Evolutionary conservation across 192 early-diverging fungal species (phyloP), one percentile per base, ranked within the genome.

Genomic region (Podila verticillata): DNA sequence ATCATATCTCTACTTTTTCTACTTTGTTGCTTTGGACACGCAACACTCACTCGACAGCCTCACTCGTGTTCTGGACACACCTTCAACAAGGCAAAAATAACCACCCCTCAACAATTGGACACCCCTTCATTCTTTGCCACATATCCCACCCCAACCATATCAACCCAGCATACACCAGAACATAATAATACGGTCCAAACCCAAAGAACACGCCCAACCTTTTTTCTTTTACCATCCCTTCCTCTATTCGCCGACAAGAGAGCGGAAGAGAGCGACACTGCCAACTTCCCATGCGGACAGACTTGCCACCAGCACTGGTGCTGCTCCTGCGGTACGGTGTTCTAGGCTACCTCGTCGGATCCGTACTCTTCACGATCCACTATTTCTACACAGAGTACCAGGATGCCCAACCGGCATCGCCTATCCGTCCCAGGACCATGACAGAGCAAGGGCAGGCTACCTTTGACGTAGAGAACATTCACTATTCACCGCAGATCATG

Each of bases 391-490:
- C 44, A 7, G 59, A 72, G 35, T 80, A 80, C 66, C 48, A 64
- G 47, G 65, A 63, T 19, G 62, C 66, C 24, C 69, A 68, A 29
- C 65, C 70, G 8, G 5, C 12, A 1, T 39, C 61, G 7, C 5
- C 30, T 2, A 35, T 80, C 44, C 66, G 63, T 9, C 68, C 75
- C 29, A 70, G 35, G 64, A 57, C 63, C 10, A 61, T 79, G 65
- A 71, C 75, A 7, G 75, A 79, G 32, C 75, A 63, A 62, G 75
- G 68, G 0, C 64, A 71, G 58, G 67, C 62, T 7, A 77, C 74
- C 3, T 77, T 77, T 44, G 74, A 77, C 26, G 74, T 77, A n/a
- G 74, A 77, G 12, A 77, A 77, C 54, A 77, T 77, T 29, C 1
- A 68, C 4, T 70, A 70, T 24, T 77, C 74, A 2, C 49, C 47